These are phyloP conservation scores for Hypoxylon lenormandii DNA, from an alignment of 495 filamentous ascomycete species.

Conservation along the genomic window DNA sequence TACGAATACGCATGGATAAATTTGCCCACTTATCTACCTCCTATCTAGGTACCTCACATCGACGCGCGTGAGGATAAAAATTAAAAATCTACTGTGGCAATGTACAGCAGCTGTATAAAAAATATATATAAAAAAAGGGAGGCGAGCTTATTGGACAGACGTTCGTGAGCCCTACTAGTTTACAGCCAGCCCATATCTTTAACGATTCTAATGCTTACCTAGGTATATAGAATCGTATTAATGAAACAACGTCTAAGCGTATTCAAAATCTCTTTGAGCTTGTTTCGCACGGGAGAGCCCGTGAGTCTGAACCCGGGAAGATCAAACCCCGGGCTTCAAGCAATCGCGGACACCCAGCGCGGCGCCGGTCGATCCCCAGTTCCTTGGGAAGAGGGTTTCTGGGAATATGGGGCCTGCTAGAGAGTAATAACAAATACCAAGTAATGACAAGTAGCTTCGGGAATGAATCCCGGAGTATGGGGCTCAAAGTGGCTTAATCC, in stretches of 20 bases:
- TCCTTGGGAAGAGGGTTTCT: constrained; percentile 36
- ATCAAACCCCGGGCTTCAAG: constrained; percentile 32
- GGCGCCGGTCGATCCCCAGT: constrained; percentile 34
- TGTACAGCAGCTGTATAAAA: too few species aligned
- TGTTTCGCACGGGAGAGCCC: constrained; percentile 39
- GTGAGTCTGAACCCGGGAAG: constrained; percentile 28
- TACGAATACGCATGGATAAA: constrained; percentile 15
- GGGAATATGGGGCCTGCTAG: constrained; percentile 24
- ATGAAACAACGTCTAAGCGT: constrained; percentile 16
- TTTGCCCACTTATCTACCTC: neutral
- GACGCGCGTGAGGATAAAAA: neutral
- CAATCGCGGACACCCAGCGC: constrained; percentile 19
- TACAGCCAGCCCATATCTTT: too few species aligned
- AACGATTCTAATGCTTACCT: neutral
- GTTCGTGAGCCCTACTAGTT: too few species aligned
- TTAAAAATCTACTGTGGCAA: too few species aligned
- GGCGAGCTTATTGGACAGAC: too few species aligned
- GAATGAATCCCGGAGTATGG: constrained; percentile 31
- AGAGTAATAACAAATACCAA: constrained; percentile 33
- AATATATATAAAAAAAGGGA: too few species aligned
- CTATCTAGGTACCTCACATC: neutral
- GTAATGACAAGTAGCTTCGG: constrained; percentile 29
- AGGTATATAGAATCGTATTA: neutral
- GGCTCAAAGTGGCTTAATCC: constrained; percentile 33
- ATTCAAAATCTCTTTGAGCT: constrained; percentile 4